Evolutionary conservation across 371 early-diverging fungal species (phyloP).

Genomic region (Mortierella sp.): DNA sequence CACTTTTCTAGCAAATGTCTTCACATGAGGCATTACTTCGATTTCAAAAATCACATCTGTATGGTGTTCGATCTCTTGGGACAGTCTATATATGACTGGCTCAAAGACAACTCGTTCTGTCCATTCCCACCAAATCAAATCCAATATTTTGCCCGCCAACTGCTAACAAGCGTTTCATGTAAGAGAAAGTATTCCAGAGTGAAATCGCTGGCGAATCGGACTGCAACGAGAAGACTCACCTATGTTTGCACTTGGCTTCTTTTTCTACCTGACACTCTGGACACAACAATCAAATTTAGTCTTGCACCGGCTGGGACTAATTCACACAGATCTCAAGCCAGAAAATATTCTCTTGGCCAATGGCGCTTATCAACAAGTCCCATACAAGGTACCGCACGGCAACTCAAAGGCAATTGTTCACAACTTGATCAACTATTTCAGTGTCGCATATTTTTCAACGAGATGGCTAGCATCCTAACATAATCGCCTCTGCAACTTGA

Average conservation of each 20-base stretch:
- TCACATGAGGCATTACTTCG: constrained; percentile 78
- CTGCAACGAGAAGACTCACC: neutral
- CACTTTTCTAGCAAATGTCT: constrained; percentile 59
- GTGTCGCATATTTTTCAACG: neutral
- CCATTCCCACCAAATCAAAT: constrained; percentile 90
- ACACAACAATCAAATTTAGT: constrained; percentile 57
- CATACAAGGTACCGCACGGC: constrained; percentile 45
- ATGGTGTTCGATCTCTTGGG: constrained; percentile 96
- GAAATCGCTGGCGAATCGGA: neutral
- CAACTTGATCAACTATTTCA: constrained; percentile 24
- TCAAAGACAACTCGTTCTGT: constrained; percentile 88
- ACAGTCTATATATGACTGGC: constrained; percentile 91
- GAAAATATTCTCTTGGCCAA: constrained; percentile 82
- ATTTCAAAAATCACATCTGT: constrained; percentile 92
- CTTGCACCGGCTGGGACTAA: constrained; percentile 82
- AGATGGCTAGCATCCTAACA: neutral
- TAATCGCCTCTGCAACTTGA: neutral
- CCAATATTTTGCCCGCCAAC: constrained; percentile 82
- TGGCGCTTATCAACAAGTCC: constrained; percentile 39
- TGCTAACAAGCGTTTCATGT: constrained; percentile 82
- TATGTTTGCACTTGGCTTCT: neutral
- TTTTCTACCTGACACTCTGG: neutral
- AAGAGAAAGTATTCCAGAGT: neutral
- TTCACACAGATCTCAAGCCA: constrained; percentile 96
- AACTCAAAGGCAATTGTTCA: constrained; percentile 83